These are phyloP conservation scores for Saccharomyces pastorianus DNA, from an alignment of 1,139 yeast species.

Conservation along the genomic window DNA sequence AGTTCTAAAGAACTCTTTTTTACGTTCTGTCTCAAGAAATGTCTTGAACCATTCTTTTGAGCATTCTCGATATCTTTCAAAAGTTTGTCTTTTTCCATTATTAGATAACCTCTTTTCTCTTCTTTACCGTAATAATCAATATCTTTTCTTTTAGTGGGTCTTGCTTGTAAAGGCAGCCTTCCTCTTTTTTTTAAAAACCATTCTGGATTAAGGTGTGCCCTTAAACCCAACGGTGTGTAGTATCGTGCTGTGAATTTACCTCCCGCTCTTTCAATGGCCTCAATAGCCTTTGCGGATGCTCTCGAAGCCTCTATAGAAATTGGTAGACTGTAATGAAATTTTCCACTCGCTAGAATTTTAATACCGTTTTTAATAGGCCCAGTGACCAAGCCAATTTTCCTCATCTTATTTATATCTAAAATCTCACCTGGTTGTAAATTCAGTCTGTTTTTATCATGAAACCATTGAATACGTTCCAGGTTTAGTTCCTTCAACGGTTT, in stretches of 20 bases:
- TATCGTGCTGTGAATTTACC: constrained; percentile 69
- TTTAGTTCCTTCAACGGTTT: constrained; percentile 46
- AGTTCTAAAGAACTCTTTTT: constrained; percentile 25
- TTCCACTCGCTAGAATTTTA: constrained; percentile 67
- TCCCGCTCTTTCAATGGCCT: constrained; percentile 61
- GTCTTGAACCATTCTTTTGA: constrained; percentile 19
- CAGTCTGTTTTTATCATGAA: constrained; percentile 58
- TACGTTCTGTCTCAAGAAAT: constrained; percentile 10
- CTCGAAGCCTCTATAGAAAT: constrained; percentile 71
- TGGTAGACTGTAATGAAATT: constrained; percentile 47
- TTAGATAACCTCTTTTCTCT: constrained; percentile 69
- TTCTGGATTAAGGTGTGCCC: constrained; percentile 71
- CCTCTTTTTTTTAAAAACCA: constrained; percentile 62
- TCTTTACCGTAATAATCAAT: constrained; percentile 68
- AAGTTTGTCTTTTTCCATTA: constrained; percentile 32
- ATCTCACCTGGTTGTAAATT: constrained; percentile 55
- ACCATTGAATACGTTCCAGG: constrained; percentile 51
- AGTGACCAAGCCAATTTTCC: constrained; percentile 60
- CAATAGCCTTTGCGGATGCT: constrained; percentile 70
- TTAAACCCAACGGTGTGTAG: constrained; percentile 55
- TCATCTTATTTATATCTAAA: constrained; percentile 57
- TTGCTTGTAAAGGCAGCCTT: constrained; percentile 73
- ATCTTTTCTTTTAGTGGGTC: constrained; percentile 78
- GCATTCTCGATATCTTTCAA: constrained; percentile 26
- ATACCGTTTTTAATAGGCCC: constrained; percentile 75